Evolutionary conservation across 768 basidiomycete species (phyloP).

Genomic region (Harrya chromipes): DNA sequence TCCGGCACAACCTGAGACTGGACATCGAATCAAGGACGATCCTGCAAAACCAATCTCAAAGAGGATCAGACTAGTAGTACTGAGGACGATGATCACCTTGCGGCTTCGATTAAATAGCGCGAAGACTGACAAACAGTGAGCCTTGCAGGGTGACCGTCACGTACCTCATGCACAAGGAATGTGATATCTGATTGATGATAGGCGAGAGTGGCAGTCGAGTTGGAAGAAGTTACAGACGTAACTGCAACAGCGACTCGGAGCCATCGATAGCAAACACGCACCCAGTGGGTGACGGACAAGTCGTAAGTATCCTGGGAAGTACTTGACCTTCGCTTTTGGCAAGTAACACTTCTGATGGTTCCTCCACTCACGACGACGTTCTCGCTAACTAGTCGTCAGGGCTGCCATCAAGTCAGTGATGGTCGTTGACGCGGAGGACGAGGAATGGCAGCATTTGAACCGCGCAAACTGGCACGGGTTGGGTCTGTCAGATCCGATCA

Average conservation of each 20-base stretch:
- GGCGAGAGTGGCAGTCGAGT: too few relatives aligned
- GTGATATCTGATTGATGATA: slow-evolving; percentile 8
- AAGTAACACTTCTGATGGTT: too few relatives aligned
- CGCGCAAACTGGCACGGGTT: slow-evolving; percentile 69
- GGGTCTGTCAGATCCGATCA: slow-evolving; percentile 85
- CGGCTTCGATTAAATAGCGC: slow-evolving; percentile 35
- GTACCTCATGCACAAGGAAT: slow-evolving; percentile 10
- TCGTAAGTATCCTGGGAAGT: too few relatives aligned
- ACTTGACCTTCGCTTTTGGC: too few relatives aligned
- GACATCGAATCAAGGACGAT: slow-evolving; percentile 20
- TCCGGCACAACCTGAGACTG: neutral
- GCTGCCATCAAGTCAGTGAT: neutral
- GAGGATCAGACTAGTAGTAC: slow-evolving; percentile 10
- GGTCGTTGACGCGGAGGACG: slow-evolving; percentile 26
- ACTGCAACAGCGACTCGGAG: too few relatives aligned
- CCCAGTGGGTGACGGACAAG: too few relatives aligned
- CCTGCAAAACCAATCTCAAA: slow-evolving; percentile 15
- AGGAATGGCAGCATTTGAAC: slow-evolving; percentile 59
- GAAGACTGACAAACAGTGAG: slow-evolving; percentile 17
- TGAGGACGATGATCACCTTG: slow-evolving; percentile 20
- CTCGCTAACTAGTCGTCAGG: neutral
- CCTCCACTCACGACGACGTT: too few relatives aligned
- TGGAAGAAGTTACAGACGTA: too few relatives aligned
- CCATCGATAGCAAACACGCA: too few relatives aligned
- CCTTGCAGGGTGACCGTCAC: neutral